phyloP scores from a whole-genome alignment of 1,139 yeast genomes.

The Kodamaea fungicola region DNA sequence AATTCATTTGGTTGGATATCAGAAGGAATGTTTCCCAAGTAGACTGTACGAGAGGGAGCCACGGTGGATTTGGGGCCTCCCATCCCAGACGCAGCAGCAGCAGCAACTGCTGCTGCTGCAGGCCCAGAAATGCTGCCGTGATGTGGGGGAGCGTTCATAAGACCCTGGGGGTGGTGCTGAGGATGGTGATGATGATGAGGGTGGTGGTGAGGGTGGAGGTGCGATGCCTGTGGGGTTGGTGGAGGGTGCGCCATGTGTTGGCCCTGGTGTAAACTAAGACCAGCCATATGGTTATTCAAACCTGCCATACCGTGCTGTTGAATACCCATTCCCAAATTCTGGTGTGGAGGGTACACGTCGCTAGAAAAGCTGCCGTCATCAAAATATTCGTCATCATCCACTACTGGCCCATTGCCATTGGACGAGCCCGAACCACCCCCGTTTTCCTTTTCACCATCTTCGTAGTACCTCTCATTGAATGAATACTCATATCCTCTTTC shows the following conservation, averaged over 20 bases:
- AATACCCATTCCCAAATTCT: slow-evolving; percentile 4
- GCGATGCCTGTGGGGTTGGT: neutral
- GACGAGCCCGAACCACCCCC: neutral
- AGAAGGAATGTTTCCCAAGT: slow-evolving; percentile 84
- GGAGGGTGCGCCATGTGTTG: slow-evolving; percentile 1
- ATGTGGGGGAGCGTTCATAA: neutral
- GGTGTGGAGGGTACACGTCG: neutral
- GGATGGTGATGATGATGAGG: slow-evolving; percentile 3
- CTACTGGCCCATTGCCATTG: neutral
- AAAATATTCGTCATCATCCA: neutral
- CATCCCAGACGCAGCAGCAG: slow-evolving; percentile 7
- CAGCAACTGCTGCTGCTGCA: slow-evolving; percentile 1
- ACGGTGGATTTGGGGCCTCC: slow-evolving; percentile 19
- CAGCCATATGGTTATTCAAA: slow-evolving; percentile 6
- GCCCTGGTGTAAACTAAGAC: slow-evolving; percentile 1
- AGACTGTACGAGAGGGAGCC: slow-evolving; percentile 83
- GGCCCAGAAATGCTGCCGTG: neutral
- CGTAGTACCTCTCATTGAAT: slow-evolving; percentile 1
- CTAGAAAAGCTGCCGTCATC: neutral
- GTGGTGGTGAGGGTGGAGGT: slow-evolving; percentile 1
- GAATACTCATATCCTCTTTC: slow-evolving; percentile 1
- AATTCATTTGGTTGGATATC: slow-evolving; percentile 78
- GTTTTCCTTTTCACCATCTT: slow-evolving; percentile 1
- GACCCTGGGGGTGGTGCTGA: slow-evolving; percentile 3
- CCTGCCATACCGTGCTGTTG: slow-evolving; percentile 2